Evolutionary conservation across 139 green algal species (phyloP), one percentile per base, ranked within the genome.

Genomic region (Yamagishiella unicocca): DNA sequence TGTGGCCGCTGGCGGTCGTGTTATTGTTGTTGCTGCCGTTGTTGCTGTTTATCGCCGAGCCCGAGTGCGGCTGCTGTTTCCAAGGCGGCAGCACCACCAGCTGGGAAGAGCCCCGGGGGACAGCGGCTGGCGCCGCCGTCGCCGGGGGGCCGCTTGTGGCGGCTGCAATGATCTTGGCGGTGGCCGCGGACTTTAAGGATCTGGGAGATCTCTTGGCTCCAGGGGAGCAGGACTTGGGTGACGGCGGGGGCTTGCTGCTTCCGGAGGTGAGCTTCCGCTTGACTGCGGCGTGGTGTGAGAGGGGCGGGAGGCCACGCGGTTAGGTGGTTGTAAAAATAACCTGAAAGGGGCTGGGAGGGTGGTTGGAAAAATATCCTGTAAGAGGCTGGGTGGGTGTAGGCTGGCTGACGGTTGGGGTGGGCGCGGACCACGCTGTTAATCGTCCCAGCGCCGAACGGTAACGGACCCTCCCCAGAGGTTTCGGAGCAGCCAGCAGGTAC

Each of bases 251-350:
- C 50, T 40, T 80, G 72, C 1, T 9, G 72, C 37, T 17, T 17
- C 40, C 5, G 31, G 5, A 1, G 4, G n/a, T 77, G 80, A 86
- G 25, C 80, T 86, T 86, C 6, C 45, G 33, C 64, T 86, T 86
- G 80, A 86, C 80, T 86, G 80, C 21, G 62, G 19, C 38, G 37
- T 0, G 45, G 10, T 43, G 71, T 43, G n/a, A 31, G 73, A 14
- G 17, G 68, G 68, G 38, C 38, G 14, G 70, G 70, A 35, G 45
- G 66, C 21, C 55, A 66, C 17, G 62, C 2, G 62, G n/a, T 33
- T 35, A 71, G 62, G 62, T 40, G 62, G 31, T 17, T 17, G 50
- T 25, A 58, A 17, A 58, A 58, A 12, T 12, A 58, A 58, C 50
- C 50, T 17, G 50, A 17, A 58, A 58, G 50, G 17, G 50, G 12